Percentiles rank a stretch among this genome's conserved stretches.
These are phyloP conservation scores for Firmiana major DNA, from an alignment of 345 rosid species.

Conservation along the genomic window DNA sequence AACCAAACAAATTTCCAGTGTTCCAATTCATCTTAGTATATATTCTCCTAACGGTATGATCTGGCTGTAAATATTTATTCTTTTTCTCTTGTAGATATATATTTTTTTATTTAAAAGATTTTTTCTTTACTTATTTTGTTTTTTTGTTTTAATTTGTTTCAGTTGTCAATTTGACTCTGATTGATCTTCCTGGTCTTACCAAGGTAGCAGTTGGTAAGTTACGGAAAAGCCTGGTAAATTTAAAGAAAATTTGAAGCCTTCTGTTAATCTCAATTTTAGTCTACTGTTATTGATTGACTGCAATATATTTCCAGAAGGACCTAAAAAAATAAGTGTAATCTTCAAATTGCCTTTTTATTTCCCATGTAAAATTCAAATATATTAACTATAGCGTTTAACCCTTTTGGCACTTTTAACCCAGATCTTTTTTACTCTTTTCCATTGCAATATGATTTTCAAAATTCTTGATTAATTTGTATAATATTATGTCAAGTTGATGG, in stretches of 20 bases:
- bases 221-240: neutral
- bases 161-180: slow-evolving; percentile 96
- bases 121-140: slow-evolving; percentile 1
- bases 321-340: neutral
- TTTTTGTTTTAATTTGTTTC: slow-evolving; percentile 24
- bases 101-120: neutral
- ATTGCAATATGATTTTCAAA: neutral
- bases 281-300: neutral
- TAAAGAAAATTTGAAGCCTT: neutral
- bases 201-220: slow-evolving; percentile 97
- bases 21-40: slow-evolving; percentile 97
- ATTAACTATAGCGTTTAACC: neutral
- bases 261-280: neutral
- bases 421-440: neutral
- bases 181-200: slow-evolving; percentile 99
- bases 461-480: neutral
- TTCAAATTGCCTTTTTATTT: slow-evolving; percentile 1
- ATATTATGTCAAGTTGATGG: slow-evolving; percentile 4
- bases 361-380: neutral
- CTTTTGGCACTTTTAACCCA: neutral
- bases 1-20: slow-evolving; percentile 78
- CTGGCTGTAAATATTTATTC: neutral
- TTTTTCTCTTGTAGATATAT: neutral
- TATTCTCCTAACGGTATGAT: slow-evolving; percentile 79
- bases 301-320: slow-evolving; percentile 6